phyloP scores from a whole-genome alignment of 2,329 filamentous ascomycete species.

The Ophiostoma himal-ulmi region DNA sequence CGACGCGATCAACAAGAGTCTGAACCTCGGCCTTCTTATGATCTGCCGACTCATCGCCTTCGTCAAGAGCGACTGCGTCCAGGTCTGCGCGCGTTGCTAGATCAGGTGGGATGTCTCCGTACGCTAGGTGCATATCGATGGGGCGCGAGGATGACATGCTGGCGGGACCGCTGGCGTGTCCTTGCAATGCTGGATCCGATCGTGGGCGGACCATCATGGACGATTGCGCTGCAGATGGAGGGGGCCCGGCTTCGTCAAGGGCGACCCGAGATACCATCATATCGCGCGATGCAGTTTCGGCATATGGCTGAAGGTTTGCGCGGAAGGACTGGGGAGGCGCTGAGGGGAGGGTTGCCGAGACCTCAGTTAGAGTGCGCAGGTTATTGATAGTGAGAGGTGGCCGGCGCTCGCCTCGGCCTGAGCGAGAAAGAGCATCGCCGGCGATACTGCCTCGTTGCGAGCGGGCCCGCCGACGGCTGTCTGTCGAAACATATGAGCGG shows the following conservation, averaged over 20 bases:
- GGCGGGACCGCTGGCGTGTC: neutral
- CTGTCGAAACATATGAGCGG: conserved; percentile 32
- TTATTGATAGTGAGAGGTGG: conserved; percentile 48
- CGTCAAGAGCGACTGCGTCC: conserved; percentile 29
- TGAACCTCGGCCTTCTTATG: conserved; percentile 44
- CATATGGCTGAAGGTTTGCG: conserved; percentile 37
- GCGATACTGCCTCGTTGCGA: conserved; percentile 35
- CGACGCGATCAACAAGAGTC: conserved; percentile 65
- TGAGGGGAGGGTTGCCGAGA: conserved; percentile 46
- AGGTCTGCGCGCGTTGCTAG: conserved; percentile 47
- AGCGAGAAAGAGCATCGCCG: conserved; percentile 32
- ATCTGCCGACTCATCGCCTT: conserved; percentile 44
- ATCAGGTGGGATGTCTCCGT: conserved; percentile 73
- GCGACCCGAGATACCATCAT: conserved; percentile 39
- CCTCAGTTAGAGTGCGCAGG: conserved; percentile 49
- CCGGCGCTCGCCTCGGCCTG: conserved; percentile 25
- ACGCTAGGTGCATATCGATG: conserved; percentile 88
- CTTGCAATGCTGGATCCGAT: conserved; percentile 38
- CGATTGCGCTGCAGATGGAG: conserved; percentile 22
- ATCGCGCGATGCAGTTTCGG: conserved; percentile 43
- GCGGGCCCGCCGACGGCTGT: conserved; percentile 40
- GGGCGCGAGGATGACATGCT: conserved; percentile 36
- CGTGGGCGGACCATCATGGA: conserved; percentile 34
- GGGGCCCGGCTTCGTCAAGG: conserved; percentile 24
- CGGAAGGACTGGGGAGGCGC: conserved; percentile 36